Evolutionary conservation across 768 basidiomycete genomes (phyloP).

Genomic region (Steccherinum ochraceum): DNA sequence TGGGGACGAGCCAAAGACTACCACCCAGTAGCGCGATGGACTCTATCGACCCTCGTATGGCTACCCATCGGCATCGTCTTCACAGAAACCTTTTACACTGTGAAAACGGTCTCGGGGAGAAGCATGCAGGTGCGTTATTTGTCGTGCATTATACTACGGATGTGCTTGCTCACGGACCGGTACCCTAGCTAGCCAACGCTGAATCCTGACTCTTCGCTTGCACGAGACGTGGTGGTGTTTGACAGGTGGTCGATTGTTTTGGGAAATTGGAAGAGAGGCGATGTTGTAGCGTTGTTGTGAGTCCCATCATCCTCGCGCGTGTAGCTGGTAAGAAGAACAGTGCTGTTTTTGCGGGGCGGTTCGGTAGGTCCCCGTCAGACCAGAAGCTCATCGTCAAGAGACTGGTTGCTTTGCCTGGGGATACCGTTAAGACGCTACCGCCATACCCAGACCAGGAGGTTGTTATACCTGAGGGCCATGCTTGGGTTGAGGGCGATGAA

Average conservation of each 20-base stretch:
- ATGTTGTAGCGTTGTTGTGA: conserved; percentile 61
- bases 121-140: conserved; percentile 63
- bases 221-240: conserved; percentile 60
- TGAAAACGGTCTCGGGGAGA: conserved; percentile 51
- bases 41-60: conserved; percentile 44
- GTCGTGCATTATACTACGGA: background rate
- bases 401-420: conserved; percentile 57
- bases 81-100: conserved; percentile 41
- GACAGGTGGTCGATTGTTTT: conserved; percentile 41
- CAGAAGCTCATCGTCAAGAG: conserved; percentile 54
- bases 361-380: conserved; percentile 52
- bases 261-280: conserved; percentile 40
- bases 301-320: too few species aligned
- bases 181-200: conserved; percentile 57
- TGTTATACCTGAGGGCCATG: conserved; percentile 51
- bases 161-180: background rate
- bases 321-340: too few species aligned
- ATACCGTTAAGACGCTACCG: conserved; percentile 57
- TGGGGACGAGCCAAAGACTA: background rate
- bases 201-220: conserved; percentile 61
- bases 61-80: conserved; percentile 46
- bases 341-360: background rate
- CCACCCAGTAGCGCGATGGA: conserved; percentile 2
- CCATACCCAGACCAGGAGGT: conserved; percentile 55
- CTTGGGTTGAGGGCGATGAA: conserved; percentile 78